phyloP scores from a whole-genome alignment of 305 asterid species.

The Plantago coronopus region DNA sequence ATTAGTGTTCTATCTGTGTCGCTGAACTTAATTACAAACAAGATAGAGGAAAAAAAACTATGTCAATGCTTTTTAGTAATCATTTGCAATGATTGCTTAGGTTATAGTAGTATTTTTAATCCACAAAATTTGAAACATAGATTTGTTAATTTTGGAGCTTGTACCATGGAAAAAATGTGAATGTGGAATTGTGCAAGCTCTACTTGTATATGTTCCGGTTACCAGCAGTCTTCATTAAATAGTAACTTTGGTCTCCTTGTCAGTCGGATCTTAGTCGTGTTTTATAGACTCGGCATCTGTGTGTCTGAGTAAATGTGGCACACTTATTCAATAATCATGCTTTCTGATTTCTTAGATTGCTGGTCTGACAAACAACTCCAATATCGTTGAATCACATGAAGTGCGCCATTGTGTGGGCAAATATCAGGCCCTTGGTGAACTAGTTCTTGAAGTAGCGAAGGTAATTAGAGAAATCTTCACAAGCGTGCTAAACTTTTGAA shows the following conservation, averaged over 20 bases:
- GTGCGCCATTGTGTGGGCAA: conserved; percentile 82
- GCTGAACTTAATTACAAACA: background rate
- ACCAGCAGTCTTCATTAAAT: background rate
- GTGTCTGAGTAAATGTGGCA: background rate
- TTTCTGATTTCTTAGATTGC: conserved; percentile 51
- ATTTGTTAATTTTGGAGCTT: background rate
- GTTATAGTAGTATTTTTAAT: conserved; percentile 6
- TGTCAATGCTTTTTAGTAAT: background rate
- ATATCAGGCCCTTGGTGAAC: conserved; percentile 65
- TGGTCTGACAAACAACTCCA: conserved; percentile 94
- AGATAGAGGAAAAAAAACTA: background rate
- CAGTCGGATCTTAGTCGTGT: no score
- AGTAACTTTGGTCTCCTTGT: background rate
- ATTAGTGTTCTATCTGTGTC: conserved; percentile 1
- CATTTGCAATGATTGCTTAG: background rate
- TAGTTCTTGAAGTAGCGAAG: conserved; percentile 94
- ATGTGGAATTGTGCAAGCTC: background rate
- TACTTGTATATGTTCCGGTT: background rate
- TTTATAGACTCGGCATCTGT: no score
- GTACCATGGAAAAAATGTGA: background rate
- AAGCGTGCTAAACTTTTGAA: conserved; percentile 12
- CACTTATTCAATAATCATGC: conserved; percentile 14
- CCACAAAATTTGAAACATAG: background rate
- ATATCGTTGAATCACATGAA: conserved; percentile 65
- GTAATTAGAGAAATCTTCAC: conserved; percentile 36